Base-by-base conservation (phyloP, 208 protist species). In the Trypanosoma caninum region DNA sequence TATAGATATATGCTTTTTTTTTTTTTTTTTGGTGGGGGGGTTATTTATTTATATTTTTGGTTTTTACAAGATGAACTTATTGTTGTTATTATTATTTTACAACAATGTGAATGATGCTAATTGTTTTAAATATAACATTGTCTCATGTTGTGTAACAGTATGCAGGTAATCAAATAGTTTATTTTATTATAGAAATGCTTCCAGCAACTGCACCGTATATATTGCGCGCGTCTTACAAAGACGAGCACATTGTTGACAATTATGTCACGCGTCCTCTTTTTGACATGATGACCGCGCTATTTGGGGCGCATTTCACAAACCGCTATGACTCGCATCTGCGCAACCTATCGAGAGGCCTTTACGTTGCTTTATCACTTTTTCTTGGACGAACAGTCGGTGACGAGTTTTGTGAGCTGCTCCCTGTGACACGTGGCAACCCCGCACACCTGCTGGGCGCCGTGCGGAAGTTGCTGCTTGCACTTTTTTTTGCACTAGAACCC, bases 391-490 rank as follows among this genome's bases (percentile, higher is more conserved):
- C 89, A 10, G 73, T 91, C 9, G 89, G 89, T 2, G 76, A 95
- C 68, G 85, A 95, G 72, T 93, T 93, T 72, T 95, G 89, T 59
- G 82, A 93, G 41, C 16, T 89, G 22, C 76, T 95, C 25, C 80
- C 85, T 22, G 83, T 89, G 9, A 76, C 71, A 0, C 59, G 60
- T 31, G 78, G 68, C 2, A 72, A 53, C 31, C 65, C 74, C 35
- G 76, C 75, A 59, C 66, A 59, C 20, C 52, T 76, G 22, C 59
- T 93, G 6, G 82, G 85, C 31, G 53, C 59, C 2, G 57, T 46
- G 2, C 75, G 83, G 16, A 78, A 82, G 38, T 28, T 78, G 22
- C 40, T 89, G 13, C 80, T 95, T 25, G 69, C 85, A 7, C 18
- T 79, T 37, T 64, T 95, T 30, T 72, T 85, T 42, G 74, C 67